A percentile compares a stretch with the other conserved stretches of the same genome.
Conservation (phyloP, 2,329 filamentous ascomycete species). For the Eutypella sp. region DNA sequence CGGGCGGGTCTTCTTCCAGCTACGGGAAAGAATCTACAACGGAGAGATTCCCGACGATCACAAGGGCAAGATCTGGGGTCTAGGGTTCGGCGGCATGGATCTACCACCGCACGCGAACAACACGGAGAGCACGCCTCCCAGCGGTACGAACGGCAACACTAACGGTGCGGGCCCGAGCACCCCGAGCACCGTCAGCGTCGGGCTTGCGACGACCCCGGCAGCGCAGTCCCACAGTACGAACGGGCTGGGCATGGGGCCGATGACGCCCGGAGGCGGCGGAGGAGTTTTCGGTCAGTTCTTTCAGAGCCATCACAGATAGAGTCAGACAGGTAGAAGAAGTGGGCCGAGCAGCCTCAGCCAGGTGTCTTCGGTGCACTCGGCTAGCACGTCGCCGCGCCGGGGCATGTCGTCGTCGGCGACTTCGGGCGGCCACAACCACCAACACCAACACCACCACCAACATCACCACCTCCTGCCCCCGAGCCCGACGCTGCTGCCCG, state of each 20-base stretch:
- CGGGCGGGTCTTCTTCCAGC: conserved; percentile 90
- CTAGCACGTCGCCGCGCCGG: no score
- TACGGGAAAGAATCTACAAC: conserved; percentile 83
- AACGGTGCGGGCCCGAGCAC: conserved; percentile 51
- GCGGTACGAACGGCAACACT: conserved; percentile 27
- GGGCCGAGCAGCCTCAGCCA: background rate
- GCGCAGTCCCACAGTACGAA: conserved; percentile 51
- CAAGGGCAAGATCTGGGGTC: conserved; percentile 85
- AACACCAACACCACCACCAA: no score
- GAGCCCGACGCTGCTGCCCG: no score
- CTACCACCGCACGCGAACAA: conserved; percentile 20
- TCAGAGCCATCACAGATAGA: conserved; percentile 33
- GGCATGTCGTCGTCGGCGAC: no score
- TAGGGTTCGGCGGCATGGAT: conserved; percentile 67
- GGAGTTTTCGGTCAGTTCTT: conserved; percentile 74
- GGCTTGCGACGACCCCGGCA: conserved; percentile 44
- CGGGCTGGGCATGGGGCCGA: conserved; percentile 58
- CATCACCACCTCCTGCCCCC: no score
- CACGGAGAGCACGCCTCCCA: conserved; percentile 37
- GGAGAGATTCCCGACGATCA: conserved; percentile 77
- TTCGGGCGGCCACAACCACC: no score
- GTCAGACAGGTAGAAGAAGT: conserved; percentile 13
- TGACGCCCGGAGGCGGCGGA: conserved; percentile 72
- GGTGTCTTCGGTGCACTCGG: background rate
- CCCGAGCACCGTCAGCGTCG: conserved; percentile 61